phyloP scores from a whole-genome alignment of 2,329 filamentous ascomycete genomes.

The Penicillium sclerotiorum region DNA sequence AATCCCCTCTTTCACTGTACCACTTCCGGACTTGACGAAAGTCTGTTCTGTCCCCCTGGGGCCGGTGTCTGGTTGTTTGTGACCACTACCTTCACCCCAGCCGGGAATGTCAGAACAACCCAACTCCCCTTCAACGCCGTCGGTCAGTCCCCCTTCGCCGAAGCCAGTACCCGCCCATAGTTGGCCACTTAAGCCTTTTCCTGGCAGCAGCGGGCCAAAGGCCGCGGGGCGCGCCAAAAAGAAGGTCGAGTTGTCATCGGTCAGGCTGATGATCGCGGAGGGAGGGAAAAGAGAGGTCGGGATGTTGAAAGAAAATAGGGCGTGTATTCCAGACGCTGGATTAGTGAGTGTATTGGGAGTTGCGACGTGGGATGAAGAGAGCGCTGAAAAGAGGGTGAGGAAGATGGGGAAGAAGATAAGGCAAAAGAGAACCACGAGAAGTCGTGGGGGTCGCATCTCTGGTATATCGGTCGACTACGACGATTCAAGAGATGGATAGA shows the following conservation, averaged over 20 bases:
- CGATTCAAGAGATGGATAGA: background rate
- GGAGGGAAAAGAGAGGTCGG: slow-evolving; percentile 90
- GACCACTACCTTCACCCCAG: slow-evolving; percentile 69
- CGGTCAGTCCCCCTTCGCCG: slow-evolving; percentile 64
- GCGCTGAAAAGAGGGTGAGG: slow-evolving; percentile 50
- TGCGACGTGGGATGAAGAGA: slow-evolving; percentile 43
- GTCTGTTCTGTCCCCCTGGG: slow-evolving; percentile 24
- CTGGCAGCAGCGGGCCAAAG: slow-evolving; percentile 79
- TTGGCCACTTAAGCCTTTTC: slow-evolving; percentile 78
- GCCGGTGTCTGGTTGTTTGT: slow-evolving; percentile 28
- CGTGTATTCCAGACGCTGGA: slow-evolving; percentile 53
- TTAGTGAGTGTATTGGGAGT: slow-evolving; percentile 40
- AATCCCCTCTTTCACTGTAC: slow-evolving; percentile 23
- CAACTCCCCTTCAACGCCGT: slow-evolving; percentile 74
- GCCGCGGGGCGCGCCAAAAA: slow-evolving; percentile 91
- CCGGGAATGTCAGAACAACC: slow-evolving; percentile 94
- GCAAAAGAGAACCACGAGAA: slow-evolving; percentile 50
- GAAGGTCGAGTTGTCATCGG: slow-evolving; percentile 96
- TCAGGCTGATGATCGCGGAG: slow-evolving; percentile 92
- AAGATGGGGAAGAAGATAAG: slow-evolving; percentile 53
- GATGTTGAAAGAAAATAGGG: slow-evolving; percentile 70
- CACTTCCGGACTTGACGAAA: slow-evolving; percentile 26
- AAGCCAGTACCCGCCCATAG: slow-evolving; percentile 95
- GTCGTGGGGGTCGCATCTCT: slow-evolving; percentile 52
- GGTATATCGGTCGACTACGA: slow-evolving; percentile 4